Conservation (phyloP, 2,329 filamentous ascomycete species). For the Talaromyces sp. region DNA sequence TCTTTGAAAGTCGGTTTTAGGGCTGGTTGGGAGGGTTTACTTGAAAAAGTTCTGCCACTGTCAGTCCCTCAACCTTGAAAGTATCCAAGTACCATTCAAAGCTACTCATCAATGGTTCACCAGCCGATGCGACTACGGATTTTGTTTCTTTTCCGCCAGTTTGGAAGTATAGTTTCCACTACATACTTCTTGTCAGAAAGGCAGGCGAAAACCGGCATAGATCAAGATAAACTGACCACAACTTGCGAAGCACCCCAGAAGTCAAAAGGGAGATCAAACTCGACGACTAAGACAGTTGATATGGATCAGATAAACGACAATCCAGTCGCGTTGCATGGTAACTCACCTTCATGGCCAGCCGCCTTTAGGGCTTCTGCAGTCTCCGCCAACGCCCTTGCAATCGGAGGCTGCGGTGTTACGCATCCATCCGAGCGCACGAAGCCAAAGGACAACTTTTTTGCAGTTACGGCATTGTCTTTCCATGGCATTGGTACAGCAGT, state of each 20-base stretch:
- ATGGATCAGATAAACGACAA: neutral
- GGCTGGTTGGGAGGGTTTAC: neutral
- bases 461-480: constrained; percentile 9
- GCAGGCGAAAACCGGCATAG: too few species aligned
- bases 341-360: neutral
- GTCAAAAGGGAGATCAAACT: neutral
- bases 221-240: too few species aligned
- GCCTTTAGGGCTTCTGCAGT: neutral
- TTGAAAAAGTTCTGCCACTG: neutral
- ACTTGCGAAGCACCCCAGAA: too few species aligned
- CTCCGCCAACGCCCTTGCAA: neutral
- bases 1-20: too few species aligned
- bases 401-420: constrained; percentile 7
- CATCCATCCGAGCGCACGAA: neutral
- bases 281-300: neutral
- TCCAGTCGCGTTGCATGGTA: neutral
- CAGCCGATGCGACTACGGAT: neutral
- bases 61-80: neutral
- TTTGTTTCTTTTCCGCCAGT: neutral
- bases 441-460: neutral
- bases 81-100: neutral
- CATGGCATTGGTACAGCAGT: constrained; percentile 33
- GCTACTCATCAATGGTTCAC: neutral
- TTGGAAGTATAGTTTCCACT: neutral
- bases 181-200: too few species aligned